Evolutionary conservation across 495 filamentous ascomycete genomes (phyloP).

Genomic region (Aspergillus bridgeri): DNA sequence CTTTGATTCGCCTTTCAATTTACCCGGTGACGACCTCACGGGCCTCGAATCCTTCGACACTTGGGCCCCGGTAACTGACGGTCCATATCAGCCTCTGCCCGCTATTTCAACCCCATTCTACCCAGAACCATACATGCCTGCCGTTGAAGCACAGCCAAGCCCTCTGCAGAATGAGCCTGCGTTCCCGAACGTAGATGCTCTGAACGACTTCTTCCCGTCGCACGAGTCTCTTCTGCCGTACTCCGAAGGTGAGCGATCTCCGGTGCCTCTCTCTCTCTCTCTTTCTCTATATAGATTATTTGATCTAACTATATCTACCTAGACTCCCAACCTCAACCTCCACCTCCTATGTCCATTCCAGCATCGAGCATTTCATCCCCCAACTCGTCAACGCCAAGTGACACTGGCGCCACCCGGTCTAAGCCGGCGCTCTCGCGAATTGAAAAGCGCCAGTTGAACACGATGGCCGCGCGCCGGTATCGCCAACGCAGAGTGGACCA

Average conservation of each 20-base stretch:
- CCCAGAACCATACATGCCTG: neutral
- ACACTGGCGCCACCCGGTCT: neutral
- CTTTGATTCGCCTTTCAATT: slow-evolving; percentile 7
- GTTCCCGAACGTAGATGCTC: neutral
- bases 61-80: slow-evolving; percentile 2
- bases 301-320: neutral
- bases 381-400: slow-evolving; percentile 8
- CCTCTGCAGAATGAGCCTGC: slow-evolving; percentile 1
- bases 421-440: slow-evolving; percentile 24
- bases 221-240: slow-evolving; percentile 1
- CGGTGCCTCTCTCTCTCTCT: too few species aligned
- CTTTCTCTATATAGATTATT: too few species aligned
- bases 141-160: slow-evolving; percentile 1
- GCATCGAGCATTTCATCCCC: slow-evolving; percentile 2
- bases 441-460: slow-evolving; percentile 63
- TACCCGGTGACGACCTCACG: slow-evolving; percentile 5
- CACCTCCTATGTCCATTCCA: neutral
- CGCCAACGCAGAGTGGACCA: slow-evolving; percentile 66
- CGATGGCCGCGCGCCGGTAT: slow-evolving; percentile 67
- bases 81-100: neutral
- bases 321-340: slow-evolving; percentile 1
- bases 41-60: slow-evolving; percentile 5
- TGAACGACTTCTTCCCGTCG: slow-evolving; percentile 3
- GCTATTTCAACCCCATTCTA: slow-evolving; percentile 1
- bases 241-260: slow-evolving; percentile 4